Evolutionary conservation across 2,329 filamentous ascomycete species (phyloP).

Genomic region (Diaporthe caulivora): DNA sequence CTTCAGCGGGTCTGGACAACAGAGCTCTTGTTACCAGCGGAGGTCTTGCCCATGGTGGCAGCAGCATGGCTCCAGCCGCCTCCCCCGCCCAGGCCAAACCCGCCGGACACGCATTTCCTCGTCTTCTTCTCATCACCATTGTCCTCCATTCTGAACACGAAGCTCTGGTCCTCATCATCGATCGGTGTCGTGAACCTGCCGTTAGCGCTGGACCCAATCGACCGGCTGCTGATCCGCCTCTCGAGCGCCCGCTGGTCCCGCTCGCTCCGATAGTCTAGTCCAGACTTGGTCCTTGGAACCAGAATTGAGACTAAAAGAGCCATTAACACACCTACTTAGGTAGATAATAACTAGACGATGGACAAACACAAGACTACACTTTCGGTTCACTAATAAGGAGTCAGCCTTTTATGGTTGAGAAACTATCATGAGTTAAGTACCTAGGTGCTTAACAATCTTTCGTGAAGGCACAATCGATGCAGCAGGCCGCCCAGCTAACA

Average conservation of each 20-base stretch:
- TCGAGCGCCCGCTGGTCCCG: conserved; percentile 60
- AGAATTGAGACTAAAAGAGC: too few relatives aligned
- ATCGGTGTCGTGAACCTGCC: conserved; percentile 74
- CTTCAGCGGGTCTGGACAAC: conserved; percentile 37
- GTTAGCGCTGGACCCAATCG: conserved; percentile 64
- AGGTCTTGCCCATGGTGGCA: conserved; percentile 38
- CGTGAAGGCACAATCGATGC: too few relatives aligned
- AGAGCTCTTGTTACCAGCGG: conserved; percentile 27
- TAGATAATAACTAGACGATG: too few relatives aligned
- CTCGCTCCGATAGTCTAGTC: too few relatives aligned
- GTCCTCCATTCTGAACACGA: conserved; percentile 76
- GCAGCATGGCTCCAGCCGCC: conserved; percentile 58
- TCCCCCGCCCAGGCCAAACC: conserved; percentile 49
- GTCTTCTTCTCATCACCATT: conserved; percentile 62
- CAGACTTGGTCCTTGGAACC: too few relatives aligned
- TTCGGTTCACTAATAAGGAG: too few relatives aligned
- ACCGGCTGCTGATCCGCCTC: conserved; percentile 70
- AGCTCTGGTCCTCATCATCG: conserved; percentile 73
- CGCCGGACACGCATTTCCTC: conserved; percentile 63
- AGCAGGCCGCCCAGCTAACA: too few relatives aligned
- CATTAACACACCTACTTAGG: too few relatives aligned
- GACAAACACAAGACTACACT: too few relatives aligned
- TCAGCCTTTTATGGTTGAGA: too few relatives aligned
- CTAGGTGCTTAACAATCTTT: too few relatives aligned
- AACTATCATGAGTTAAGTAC: too few relatives aligned